Percentiles rank a stretch among this genome's conserved stretches.
phyloP scores from a whole-genome alignment of 2,329 filamentous ascomycete species.

The Apiospora phragmitis region DNA sequence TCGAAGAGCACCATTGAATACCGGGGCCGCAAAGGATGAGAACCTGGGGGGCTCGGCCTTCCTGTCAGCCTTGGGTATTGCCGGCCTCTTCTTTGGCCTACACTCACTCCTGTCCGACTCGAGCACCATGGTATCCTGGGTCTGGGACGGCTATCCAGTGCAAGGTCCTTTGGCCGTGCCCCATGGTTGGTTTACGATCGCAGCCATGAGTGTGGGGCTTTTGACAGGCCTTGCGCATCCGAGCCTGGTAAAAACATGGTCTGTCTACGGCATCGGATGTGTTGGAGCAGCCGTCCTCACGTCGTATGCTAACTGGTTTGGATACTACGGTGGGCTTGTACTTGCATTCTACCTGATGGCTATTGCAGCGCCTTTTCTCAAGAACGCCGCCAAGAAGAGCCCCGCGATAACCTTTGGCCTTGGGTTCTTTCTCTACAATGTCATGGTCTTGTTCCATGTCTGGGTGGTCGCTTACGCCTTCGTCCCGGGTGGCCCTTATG shows the following conservation, averaged over 20 bases:
- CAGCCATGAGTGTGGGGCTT: conserved; percentile 83
- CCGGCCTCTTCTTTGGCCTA: conserved; percentile 82
- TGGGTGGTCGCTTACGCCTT: conserved; percentile 99
- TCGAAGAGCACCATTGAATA: conserved; percentile 57
- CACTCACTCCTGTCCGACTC: conserved; percentile 95
- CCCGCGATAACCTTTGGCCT: conserved; percentile 82
- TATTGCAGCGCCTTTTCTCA: conserved; percentile 72
- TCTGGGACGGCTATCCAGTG: conserved; percentile 94
- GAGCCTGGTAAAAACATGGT: conserved; percentile 73
- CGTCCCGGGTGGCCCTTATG: conserved; percentile 87
- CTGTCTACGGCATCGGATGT: conserved; percentile 74
- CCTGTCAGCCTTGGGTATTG: conserved; percentile 76
- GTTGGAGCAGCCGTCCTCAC: conserved; percentile 79
- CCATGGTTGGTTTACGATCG: conserved; percentile 85
- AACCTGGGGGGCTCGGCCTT: conserved; percentile 64
- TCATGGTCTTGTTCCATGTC: conserved; percentile 94
- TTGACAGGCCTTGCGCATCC: conserved; percentile 75
- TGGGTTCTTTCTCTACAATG: conserved; percentile 88
- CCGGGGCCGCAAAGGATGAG: conserved; percentile 32
- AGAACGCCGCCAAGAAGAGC: conserved; percentile 72
- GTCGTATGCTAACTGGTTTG: conserved; percentile 77
- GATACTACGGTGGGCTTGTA: conserved; percentile 80
- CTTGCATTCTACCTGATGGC: conserved; percentile 82
- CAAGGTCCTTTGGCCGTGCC: conserved; percentile 83
- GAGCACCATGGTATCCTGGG: conserved; percentile 98